Percentiles rank a stretch among this genome's conserved stretches.
These are phyloP conservation scores for Inga oerstediana DNA, from an alignment of 306 rosid genomes.

Conservation along the genomic window DNA sequence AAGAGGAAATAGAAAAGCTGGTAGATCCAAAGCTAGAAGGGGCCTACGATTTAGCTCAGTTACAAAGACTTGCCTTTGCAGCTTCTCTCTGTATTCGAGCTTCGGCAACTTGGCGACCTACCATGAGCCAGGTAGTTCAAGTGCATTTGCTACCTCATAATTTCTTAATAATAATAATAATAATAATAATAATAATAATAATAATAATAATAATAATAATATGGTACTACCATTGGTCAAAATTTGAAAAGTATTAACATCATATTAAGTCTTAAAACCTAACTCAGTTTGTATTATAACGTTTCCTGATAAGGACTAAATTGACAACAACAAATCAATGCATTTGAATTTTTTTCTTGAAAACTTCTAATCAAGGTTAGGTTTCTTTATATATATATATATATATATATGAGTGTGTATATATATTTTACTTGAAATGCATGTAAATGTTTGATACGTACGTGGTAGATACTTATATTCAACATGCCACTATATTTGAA, in stretches of 20 bases:
- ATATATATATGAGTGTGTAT: too few species aligned
- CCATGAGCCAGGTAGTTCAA: conserved; percentile 74
- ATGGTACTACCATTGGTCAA: background rate
- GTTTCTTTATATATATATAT: too few species aligned
- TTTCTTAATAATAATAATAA: background rate
- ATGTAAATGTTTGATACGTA: background rate
- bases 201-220: too few species aligned
- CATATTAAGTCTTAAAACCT: background rate
- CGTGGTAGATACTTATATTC: background rate
- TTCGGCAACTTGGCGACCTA: conserved; percentile 81
- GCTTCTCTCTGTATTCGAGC: conserved; percentile 85
- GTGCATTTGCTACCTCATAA: conserved; percentile 3
- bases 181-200: too few species aligned
- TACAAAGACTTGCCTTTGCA: conserved; percentile 70
- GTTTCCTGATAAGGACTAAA: background rate
- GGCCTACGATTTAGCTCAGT: conserved; percentile 60
- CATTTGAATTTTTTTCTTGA: background rate
- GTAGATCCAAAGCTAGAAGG: conserved; percentile 87
- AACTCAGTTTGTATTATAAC: background rate
- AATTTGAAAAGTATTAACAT: background rate
- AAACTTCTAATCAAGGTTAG: background rate
- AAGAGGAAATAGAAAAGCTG: conserved; percentile 66
- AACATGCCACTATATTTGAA: background rate
- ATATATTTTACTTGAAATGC: background rate
- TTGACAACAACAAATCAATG: background rate